Evolutionary conservation across 768 basidiomycete genomes (phyloP).

Genomic region (Antrodiella citrinella): DNA sequence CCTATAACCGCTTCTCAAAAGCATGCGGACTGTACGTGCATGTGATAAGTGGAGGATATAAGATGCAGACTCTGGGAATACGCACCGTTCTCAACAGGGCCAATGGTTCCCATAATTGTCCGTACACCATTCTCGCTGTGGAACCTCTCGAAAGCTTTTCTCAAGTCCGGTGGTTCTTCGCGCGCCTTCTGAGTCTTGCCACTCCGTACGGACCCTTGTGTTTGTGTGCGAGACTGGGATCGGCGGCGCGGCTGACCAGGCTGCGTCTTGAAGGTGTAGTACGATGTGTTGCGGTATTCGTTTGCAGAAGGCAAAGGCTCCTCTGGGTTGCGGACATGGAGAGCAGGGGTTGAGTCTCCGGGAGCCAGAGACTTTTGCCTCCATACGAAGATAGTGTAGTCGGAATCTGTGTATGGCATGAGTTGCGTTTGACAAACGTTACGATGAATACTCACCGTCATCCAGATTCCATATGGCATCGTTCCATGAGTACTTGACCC

Average conservation of each 20-base stretch:
- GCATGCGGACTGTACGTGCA: slow-evolving; percentile 67
- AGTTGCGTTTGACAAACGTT: not conserved
- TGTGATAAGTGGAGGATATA: too few relatives aligned
- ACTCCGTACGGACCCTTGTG: slow-evolving; percentile 18
- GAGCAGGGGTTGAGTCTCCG: slow-evolving; percentile 33
- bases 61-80: too few relatives aligned
- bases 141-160: slow-evolving; percentile 77
- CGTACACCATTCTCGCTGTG: slow-evolving; percentile 89
- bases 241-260: slow-evolving; percentile 6
- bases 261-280: slow-evolving; percentile 45
- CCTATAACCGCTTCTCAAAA: slow-evolving; percentile 84
- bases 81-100: slow-evolving; percentile 81
- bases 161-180: slow-evolving; percentile 51
- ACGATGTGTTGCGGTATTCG: slow-evolving; percentile 62
- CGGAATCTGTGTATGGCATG: slow-evolving; percentile 48
- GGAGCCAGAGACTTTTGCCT: slow-evolving; percentile 40
- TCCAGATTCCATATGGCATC: slow-evolving; percentile 79
- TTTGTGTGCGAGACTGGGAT: slow-evolving; percentile 24
- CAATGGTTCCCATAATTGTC: slow-evolving; percentile 86
- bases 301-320: slow-evolving; percentile 50
- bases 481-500: slow-evolving; percentile 84
- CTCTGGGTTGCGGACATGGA: slow-evolving; percentile 58
- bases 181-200: slow-evolving; percentile 17
- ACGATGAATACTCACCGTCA: slow-evolving; percentile 48
- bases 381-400: slow-evolving; percentile 84